phyloP scores from a whole-genome alignment of 1,139 yeast species.

The Geotrichum fermentans region DNA sequence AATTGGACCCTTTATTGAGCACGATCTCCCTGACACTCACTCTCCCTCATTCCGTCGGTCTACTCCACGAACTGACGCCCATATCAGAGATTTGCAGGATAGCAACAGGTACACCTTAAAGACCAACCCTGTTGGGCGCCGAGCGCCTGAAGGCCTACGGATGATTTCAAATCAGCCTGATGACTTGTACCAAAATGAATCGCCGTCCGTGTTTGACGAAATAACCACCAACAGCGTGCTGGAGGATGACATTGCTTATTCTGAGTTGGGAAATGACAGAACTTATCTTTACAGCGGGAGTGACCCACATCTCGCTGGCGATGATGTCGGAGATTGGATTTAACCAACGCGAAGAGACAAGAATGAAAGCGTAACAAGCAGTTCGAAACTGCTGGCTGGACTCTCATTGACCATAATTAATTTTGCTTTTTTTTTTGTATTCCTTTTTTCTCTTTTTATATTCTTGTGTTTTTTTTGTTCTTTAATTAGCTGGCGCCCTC shows the following conservation, averaged over 20 bases:
- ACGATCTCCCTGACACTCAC: constrained; percentile 4
- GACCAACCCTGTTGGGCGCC: neutral
- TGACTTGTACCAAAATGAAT: neutral
- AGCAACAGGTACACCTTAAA: neutral
- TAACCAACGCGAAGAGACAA: too few species aligned
- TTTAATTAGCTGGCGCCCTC: neutral
- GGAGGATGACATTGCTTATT: neutral
- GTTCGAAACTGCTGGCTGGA: too few species aligned
- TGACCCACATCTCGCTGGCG: too few species aligned
- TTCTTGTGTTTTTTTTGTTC: neutral
- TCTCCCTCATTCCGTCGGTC: neutral
- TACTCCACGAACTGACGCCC: neutral
- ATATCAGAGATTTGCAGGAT: neutral
- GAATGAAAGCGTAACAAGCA: too few species aligned
- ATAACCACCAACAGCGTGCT: neutral
- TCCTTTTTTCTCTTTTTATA: neutral
- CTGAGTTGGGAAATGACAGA: neutral
- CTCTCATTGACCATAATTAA: too few species aligned
- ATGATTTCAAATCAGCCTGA: neutral
- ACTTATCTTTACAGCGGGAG: neutral
- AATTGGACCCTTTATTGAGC: neutral
- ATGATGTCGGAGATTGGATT: neutral
- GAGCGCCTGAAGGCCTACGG: neutral
- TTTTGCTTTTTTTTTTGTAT: neutral
- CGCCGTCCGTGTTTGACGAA: neutral